Evolutionary conservation across 2,329 filamentous ascomycete genomes (phyloP).

Genomic region (Septoria petroselini): DNA sequence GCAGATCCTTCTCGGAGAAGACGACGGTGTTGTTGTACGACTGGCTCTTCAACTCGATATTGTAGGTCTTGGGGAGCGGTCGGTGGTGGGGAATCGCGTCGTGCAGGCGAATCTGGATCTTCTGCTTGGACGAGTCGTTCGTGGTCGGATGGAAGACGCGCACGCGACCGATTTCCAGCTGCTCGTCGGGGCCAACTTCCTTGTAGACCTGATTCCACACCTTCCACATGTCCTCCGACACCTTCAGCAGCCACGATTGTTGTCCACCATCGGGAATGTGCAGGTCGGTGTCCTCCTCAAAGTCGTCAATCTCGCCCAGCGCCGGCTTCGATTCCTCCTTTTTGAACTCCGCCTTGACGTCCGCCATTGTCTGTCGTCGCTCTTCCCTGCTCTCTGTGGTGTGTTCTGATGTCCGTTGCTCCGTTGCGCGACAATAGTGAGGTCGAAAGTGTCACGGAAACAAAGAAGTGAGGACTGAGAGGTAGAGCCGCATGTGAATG

Average conservation of each 20-base stretch:
- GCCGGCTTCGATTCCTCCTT: slow-evolving; percentile 25
- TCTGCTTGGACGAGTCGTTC: slow-evolving; percentile 26
- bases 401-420: background rate
- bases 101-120: slow-evolving; percentile 67
- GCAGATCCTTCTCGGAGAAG: slow-evolving; percentile 90
- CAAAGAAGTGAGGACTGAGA: too few species aligned
- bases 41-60: slow-evolving; percentile 65
- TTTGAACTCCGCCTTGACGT: slow-evolving; percentile 29
- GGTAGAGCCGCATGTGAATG: too few species aligned
- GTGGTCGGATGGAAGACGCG: slow-evolving; percentile 41
- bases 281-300: slow-evolving; percentile 37
- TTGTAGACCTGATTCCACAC: slow-evolving; percentile 73
- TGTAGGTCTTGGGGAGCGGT: slow-evolving; percentile 81
- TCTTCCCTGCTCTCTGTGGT: background rate
- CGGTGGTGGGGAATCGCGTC: slow-evolving; percentile 65
- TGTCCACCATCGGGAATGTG: slow-evolving; percentile 27
- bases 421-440: too few species aligned
- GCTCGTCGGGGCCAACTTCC: slow-evolving; percentile 50
- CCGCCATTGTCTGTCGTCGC: slow-evolving; percentile 24
- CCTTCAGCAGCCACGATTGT: slow-evolving; percentile 64
- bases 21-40: slow-evolving; percentile 82
- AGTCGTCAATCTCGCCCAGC: slow-evolving; percentile 34
- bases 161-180: slow-evolving; percentile 72
- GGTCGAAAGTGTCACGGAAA: background rate
- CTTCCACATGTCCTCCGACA: slow-evolving; percentile 78